Percentiles rank a stretch among this genome's conserved stretches.
phyloP scores from a whole-genome alignment of 805 yeast species.

The Saccharomycopsis sp. region DNA sequence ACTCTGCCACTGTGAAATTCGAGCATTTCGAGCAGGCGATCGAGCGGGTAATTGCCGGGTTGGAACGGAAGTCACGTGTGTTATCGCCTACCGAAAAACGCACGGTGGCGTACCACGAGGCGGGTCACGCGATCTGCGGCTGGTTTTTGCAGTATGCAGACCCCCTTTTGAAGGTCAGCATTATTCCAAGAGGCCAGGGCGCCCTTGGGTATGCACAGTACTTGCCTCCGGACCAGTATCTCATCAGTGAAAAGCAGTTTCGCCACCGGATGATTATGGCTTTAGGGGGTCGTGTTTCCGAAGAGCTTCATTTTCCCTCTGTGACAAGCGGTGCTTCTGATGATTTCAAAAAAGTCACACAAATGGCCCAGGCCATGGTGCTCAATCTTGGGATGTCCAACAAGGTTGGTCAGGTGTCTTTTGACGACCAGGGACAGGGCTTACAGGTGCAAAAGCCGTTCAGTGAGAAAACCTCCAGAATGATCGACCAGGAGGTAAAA shows the following conservation, averaged over 20 bases:
- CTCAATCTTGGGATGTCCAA: constrained; percentile 83
- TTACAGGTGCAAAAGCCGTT: constrained; percentile 54
- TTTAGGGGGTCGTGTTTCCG: constrained; percentile 86
- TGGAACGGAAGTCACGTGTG: constrained; percentile 77
- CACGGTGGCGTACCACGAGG: constrained; percentile 91
- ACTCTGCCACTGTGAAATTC: constrained; percentile 53
- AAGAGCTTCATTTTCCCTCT: constrained; percentile 77
- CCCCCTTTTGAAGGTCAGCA: constrained; percentile 87
- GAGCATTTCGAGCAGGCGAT: constrained; percentile 86
- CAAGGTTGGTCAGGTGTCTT: constrained; percentile 51
- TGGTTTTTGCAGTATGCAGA: constrained; percentile 87
- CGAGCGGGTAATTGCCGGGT: constrained; percentile 92
- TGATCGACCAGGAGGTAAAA: constrained; percentile 65
- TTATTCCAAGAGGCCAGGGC: constrained; percentile 91
- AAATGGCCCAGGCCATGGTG: constrained; percentile 86
- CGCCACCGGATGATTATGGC: constrained; percentile 89
- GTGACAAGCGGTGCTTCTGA: constrained; percentile 92
- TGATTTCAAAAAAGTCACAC: constrained; percentile 87
- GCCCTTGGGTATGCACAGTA: constrained; percentile 96
- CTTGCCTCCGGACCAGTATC: constrained; percentile 81
- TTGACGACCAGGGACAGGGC: constrained; percentile 48
- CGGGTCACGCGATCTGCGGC: constrained; percentile 95
- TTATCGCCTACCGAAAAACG: constrained; percentile 74
- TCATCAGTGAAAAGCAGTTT: constrained; percentile 70
- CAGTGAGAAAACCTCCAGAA: constrained; percentile 62